Percentiles rank a stretch among this genome's conserved stretches.
Conservation (phyloP, 495 filamentous ascomycete genomes). For the Neurospora terricola region DNA sequence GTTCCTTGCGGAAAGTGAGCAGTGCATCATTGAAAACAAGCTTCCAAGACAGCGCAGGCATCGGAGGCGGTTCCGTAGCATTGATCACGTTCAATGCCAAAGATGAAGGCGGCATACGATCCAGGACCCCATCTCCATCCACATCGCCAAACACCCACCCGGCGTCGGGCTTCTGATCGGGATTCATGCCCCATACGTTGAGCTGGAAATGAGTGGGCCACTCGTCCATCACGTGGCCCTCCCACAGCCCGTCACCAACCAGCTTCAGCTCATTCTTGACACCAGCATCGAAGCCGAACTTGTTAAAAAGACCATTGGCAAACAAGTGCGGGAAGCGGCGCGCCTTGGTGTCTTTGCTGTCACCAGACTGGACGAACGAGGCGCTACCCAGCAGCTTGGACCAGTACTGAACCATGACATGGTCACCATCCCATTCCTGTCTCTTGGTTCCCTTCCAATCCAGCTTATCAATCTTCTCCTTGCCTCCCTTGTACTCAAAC, state of each 20-base stretch:
- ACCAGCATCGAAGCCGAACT: constrained; percentile 56
- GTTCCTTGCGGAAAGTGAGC: constrained; percentile 37
- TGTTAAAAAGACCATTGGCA: constrained; percentile 54
- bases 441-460: constrained; percentile 51
- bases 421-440: constrained; percentile 56
- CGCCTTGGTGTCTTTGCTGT: constrained; percentile 30
- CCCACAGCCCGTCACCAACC: constrained; percentile 45
- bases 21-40: constrained; percentile 45
- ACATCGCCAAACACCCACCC: constrained; percentile 51
- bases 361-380: constrained; percentile 51
- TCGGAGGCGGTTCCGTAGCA: constrained; percentile 43
- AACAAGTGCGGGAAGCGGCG: constrained; percentile 58
- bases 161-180: constrained; percentile 50
- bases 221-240: constrained; percentile 50
- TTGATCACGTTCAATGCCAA: constrained; percentile 45
- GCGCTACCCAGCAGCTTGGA: constrained; percentile 50
- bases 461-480: constrained; percentile 39
- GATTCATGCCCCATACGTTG: constrained; percentile 58
- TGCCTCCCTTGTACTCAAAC: constrained; percentile 46
- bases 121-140: constrained; percentile 47
- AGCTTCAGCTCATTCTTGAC: constrained; percentile 43
- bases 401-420: constrained; percentile 59
- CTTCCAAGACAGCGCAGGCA: constrained; percentile 46
- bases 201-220: constrained; percentile 52
- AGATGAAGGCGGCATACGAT: constrained; percentile 50